Evolutionary conservation across 306 rosid species (phyloP), one percentile per base, ranked within the genome.

Genomic region (Castanea sativa): DNA sequence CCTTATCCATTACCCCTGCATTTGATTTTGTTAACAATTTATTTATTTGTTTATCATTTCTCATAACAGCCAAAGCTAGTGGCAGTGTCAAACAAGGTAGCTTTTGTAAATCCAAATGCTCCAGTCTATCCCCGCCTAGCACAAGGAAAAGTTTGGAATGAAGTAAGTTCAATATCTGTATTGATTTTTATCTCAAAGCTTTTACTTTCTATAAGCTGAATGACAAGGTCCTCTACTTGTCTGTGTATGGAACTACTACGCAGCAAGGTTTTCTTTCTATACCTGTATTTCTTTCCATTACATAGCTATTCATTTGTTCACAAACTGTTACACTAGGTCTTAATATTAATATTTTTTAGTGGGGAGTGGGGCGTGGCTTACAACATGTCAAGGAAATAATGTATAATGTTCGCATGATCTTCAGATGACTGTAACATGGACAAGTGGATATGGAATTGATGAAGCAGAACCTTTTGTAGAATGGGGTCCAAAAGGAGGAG

Each of bases 341-440:
- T 25, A 1, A n/a, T 14, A 18, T 12, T n/a, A 33, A n/a, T 12
- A 49, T 49, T 49, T 49, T 49, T 49, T 49, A 12, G 53, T 12
- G 53, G 53, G 53, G 16, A 12, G 53, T 2, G 53, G 53, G 53
- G 16, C 15, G 1, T 6, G 41, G 20, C 72, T 73, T 64, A 51
- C 5, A 52, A 49, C 53, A 38, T 30, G 38, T 64, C 19, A 57
- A 71, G 80, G 73, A 73, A 52, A 43, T 79, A 63, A 74, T 49
- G 16, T 65, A n/a, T 55, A 11, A 2, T 49, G 74, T 71, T 57
- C 19, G 32, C 75, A 45, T 75, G 75, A 51, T 43, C 25, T 52
- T 12, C 85, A 95, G 97, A 92, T 92, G 88, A 89, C 97, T 23
- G 95, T 95, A 73, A 95, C 99, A 74, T 95, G 99, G 99, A 95